Percentiles rank a stretch among this genome's conserved stretches.
Conservation (phyloP, 805 yeast genomes). For the Starmerella bombi region DNA sequence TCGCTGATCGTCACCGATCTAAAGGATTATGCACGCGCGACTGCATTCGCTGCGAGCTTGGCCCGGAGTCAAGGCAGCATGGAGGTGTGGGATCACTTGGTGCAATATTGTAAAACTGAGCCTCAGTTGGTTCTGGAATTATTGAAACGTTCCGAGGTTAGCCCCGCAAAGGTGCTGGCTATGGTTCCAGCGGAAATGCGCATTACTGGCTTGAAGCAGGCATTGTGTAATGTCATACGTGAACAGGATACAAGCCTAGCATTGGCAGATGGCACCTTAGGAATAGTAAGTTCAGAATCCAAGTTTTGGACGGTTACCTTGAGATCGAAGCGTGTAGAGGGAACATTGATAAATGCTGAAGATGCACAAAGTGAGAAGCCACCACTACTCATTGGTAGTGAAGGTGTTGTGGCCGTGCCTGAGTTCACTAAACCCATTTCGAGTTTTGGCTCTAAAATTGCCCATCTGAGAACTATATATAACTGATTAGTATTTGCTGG, state of each 20-base stretch:
- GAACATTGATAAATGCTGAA: conserved; percentile 25
- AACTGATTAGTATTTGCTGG: background rate
- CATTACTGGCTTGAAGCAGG: conserved; percentile 51
- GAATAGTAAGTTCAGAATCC: conserved; percentile 43
- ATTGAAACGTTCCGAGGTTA: conserved; percentile 37
- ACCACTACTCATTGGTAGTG: background rate
- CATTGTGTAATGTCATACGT: conserved; percentile 46
- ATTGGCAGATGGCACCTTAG: conserved; percentile 43
- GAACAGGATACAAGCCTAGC: conserved; percentile 42
- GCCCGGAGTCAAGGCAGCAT: conserved; percentile 47
- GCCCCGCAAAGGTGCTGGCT: conserved; percentile 55
- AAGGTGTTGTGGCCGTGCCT: background rate
- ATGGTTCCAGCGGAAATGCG: conserved; percentile 49
- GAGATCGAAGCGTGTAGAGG: conserved; percentile 26
- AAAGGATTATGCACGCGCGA: conserved; percentile 68
- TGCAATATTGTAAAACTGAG: conserved; percentile 54
- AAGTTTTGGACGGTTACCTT: conserved; percentile 27
- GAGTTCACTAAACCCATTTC: background rate
- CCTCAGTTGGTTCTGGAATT: conserved; percentile 69
- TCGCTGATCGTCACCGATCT: conserved; percentile 62
- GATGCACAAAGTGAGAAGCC: background rate
- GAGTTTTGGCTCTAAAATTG: conserved; percentile 10
- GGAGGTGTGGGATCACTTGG: conserved; percentile 72
- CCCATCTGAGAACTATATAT: conserved; percentile 5
- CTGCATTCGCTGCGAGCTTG: conserved; percentile 36